phyloP scores from a whole-genome alignment of 148 eudicot species.

The Simmondsia chinensis region DNA sequence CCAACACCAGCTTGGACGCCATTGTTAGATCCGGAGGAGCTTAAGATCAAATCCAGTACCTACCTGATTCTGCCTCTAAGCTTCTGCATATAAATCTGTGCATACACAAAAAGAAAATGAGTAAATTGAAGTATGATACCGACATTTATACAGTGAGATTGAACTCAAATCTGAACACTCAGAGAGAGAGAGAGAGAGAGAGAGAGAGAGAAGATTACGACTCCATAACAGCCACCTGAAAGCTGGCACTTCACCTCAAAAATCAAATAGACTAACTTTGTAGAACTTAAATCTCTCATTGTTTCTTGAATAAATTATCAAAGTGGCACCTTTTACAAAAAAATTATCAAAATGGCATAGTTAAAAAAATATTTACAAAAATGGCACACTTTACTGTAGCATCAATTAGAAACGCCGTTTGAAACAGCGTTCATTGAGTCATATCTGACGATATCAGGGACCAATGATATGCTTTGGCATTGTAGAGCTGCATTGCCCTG shows the following conservation, averaged over 20 bases:
- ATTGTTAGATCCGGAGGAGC: constrained; percentile 15
- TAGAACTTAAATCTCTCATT: too few species aligned
- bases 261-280: too few species aligned
- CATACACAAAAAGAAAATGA: not conserved
- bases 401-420: too few species aligned
- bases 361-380: too few species aligned
- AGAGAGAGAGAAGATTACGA: constrained; percentile 1
- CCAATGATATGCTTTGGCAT: too few species aligned
- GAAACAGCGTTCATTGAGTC: too few species aligned
- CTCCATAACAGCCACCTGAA: constrained; percentile 3
- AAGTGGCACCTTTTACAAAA: too few species aligned
- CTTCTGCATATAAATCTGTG: not conserved
- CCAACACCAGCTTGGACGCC: constrained; percentile 58
- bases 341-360: too few species aligned
- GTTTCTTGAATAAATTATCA: too few species aligned
- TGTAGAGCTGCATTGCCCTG: too few species aligned
- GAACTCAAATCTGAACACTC: not conserved
- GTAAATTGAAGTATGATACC: constrained; percentile 5
- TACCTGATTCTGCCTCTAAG: not conserved
- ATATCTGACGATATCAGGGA: too few species aligned
- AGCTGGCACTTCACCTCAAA: constrained; percentile 8
- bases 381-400: too few species aligned
- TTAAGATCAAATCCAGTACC: not conserved
- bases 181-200: not conserved
- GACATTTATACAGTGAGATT: not conserved